A percentile compares a stretch with the other conserved stretches of the same genome.
Conservation (phyloP, 208 protist species). For the Lotmaria passim region DNA sequence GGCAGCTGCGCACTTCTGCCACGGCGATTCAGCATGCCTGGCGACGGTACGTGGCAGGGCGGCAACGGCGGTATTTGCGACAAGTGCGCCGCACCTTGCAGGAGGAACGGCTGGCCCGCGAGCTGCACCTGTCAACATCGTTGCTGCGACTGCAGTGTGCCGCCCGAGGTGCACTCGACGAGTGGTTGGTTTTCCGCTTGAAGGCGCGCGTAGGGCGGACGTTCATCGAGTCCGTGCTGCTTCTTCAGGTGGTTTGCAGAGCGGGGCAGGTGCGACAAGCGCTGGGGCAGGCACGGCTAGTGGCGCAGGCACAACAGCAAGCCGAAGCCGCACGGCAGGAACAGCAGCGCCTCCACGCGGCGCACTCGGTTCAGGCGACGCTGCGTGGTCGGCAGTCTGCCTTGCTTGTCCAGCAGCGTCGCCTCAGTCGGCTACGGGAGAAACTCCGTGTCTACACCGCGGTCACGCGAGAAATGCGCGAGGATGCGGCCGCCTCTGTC, state of each 20-base stretch:
- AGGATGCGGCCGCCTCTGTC: conserved; percentile 46
- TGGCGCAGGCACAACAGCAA: conserved; percentile 13
- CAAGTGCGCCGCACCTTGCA: conserved; percentile 38
- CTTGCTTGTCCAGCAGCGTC: neutral
- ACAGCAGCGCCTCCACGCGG: neutral
- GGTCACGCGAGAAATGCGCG: conserved; percentile 40
- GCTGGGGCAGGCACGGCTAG: conserved; percentile 8
- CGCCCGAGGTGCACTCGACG: conserved; percentile 47
- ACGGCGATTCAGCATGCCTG: conserved; percentile 51
- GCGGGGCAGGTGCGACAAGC: conserved; percentile 34
- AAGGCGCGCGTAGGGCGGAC: conserved; percentile 53
- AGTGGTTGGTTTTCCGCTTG: conserved; percentile 35
- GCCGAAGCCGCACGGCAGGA: conserved; percentile 18
- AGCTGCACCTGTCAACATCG: conserved; percentile 37
- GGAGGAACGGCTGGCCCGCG: conserved; percentile 46
- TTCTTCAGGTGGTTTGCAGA: conserved; percentile 48
- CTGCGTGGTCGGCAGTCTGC: conserved; percentile 18
- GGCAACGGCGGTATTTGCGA: conserved; percentile 67
- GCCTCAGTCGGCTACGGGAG: conserved; percentile 29
- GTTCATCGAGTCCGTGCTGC: conserved; percentile 44
- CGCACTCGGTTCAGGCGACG: conserved; percentile 6
- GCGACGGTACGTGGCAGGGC: conserved; percentile 45
- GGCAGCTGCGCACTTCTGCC: conserved; percentile 42
- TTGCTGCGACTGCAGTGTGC: conserved; percentile 53
- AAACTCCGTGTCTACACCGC: conserved; percentile 38